These are phyloP conservation scores for Aspergillus sergii DNA, from an alignment of 2,329 filamentous ascomycete genomes.

Conservation along the genomic window DNA sequence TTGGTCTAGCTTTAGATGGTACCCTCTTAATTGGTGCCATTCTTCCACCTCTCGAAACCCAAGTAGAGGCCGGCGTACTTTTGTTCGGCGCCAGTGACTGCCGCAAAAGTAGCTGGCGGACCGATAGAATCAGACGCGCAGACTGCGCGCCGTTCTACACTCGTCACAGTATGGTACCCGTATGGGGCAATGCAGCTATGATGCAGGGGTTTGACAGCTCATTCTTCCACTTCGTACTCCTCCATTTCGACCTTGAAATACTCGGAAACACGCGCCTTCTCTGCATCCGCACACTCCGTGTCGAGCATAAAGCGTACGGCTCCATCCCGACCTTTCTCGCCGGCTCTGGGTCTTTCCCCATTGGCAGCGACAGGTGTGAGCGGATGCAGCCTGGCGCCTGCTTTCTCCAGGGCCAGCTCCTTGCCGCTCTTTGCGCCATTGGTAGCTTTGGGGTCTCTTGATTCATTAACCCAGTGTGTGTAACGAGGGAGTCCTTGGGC, in stretches of 20 bases:
- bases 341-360: conserved; percentile 46
- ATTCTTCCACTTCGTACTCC: conserved; percentile 53
- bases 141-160: not conserved
- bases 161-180: not conserved
- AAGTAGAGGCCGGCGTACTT: not conserved
- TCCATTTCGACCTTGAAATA: conserved; percentile 79
- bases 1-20: not conserved
- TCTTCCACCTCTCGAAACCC: not conserved
- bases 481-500: conserved; percentile 64
- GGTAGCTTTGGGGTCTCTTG: conserved; percentile 19
- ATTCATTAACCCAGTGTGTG: conserved; percentile 54
- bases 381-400: conserved; percentile 31
- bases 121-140: not conserved
- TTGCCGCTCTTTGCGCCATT: conserved; percentile 25
- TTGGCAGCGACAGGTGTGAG: conserved; percentile 51
- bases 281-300: conserved; percentile 70
- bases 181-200: not conserved
- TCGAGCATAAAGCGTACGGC: conserved; percentile 91
- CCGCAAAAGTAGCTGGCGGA: not conserved
- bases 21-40: not conserved
- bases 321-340: conserved; percentile 60
- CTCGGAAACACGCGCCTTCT: conserved; percentile 67
- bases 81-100: not conserved
- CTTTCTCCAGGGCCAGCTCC: conserved; percentile 3
- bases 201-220: conserved; percentile 3